Evolutionary conservation across 306 rosid species (phyloP).

Genomic region (Glycyrrhiza uralensis): DNA sequence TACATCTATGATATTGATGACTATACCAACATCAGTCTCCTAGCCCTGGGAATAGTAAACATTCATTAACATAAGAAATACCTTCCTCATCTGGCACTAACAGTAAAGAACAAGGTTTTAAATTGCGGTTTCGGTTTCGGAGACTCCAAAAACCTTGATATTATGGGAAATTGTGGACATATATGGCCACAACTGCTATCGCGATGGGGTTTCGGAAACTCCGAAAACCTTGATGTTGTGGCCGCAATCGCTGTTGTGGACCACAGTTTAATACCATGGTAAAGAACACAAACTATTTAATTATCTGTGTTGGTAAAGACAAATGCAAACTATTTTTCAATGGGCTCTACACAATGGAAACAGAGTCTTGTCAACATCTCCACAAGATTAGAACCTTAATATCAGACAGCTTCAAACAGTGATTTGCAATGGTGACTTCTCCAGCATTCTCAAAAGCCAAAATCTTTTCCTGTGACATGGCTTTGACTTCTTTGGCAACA

Average conservation of each 20-base stretch:
- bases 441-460: slow-evolving; percentile 84
- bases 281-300: not conserved
- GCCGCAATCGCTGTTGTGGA: no score
- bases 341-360: not conserved
- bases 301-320: not conserved
- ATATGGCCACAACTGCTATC: no score
- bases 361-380: not conserved
- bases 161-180: no score
- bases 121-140: no score
- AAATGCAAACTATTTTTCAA: not conserved
- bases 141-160: no score
- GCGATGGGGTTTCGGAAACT: no score
- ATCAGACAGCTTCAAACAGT: slow-evolving; percentile 72
- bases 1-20: not conserved
- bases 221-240: no score
- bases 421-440: slow-evolving; percentile 67
- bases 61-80: not conserved
- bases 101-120: not conserved
- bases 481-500: slow-evolving; percentile 80
- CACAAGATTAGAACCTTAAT: slow-evolving; percentile 63
- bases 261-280: no score
- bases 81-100: not conserved
- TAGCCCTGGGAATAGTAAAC: not conserved
- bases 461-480: slow-evolving; percentile 83
- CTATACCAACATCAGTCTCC: not conserved